Evolutionary conservation across 208 protist genomes (phyloP), one percentile per base, ranked within the genome.

Genomic region (Trypanosoma brucei): DNA sequence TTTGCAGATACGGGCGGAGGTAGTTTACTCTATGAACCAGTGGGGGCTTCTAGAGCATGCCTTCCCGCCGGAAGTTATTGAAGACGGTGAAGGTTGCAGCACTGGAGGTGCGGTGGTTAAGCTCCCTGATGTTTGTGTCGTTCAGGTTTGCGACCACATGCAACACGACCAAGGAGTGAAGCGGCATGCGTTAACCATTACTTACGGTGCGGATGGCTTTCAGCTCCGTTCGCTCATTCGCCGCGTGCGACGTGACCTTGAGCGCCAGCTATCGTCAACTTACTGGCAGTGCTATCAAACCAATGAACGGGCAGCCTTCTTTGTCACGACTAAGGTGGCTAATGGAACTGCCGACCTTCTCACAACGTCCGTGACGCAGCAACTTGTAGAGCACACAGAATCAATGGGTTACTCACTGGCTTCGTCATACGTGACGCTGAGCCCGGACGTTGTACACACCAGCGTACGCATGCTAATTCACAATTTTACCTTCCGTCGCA

Each of bases 241-340:
- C 51, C 60, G 72, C 68, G 91, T 94, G 39, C 84, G 88, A 14
- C 56, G 73, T 33, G 88, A 94, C 56, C 59, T 94, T 39, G 79
- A 90, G 53, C 38, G 35, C 57, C 83, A 89, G 69, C 76, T 94
- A 3, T 90, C 84, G 55, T 92, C 84, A 3, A 94, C 88, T 3
- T 94, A 91, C 67, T 94, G 88, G 85, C 88, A 94, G 72, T 88
- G 81, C 73, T 91, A 92, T 59, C 88, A 94, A 67, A 94, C 88
- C 1, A 85, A 85, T 58, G 88, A 92, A 71, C 68, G 88, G 4
- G 84, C 88, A n/a, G 80, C 72, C 13, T 94, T 94, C 61, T 94
- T 94, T 55, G 79, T 84, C 35, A 94, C 88, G 14, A 94, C 88
- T 6, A 91, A 91, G 62, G 75, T 94, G 35, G 88, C 88, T 6